Base-by-base conservation (phyloP, 2,329 filamentous ascomycete genomes). In the Claviceps purpurea region DNA sequence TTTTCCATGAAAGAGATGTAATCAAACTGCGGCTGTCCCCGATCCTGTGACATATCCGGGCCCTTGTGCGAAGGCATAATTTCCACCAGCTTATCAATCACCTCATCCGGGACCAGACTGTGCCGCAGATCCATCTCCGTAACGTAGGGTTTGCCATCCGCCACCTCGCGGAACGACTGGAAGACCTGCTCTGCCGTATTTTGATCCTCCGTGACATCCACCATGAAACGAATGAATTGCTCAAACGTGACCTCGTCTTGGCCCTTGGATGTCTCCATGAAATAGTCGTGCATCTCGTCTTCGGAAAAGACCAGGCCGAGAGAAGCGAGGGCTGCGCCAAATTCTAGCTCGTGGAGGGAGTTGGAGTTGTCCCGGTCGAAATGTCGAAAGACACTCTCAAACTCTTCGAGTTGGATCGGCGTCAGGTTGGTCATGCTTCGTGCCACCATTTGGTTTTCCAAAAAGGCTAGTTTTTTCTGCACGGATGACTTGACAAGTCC, bases 171-270 rank as follows among this genome's bases (percentile, higher is more conserved):
- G 79, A 98, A 98, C 57, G 87, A 94, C 71, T 98, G 91, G 73
- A 93, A 97, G 5, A 98, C 93, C 68, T 98, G 93, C 69, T 97
- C 93, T 13, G 93, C 93, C 4, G 90, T 96, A 67, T 98, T 96
- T 71, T 98, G 93, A 65, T 98, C 93, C 70, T 98, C 93, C 13
- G 93, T 98, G 49, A 96, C 93, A 60, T 95, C 89, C 47, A 98
- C 93, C 93, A 98, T 98, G 76, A 98, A 98, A 41, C 88, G 84
- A 66, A 98, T 98, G 65, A 98, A 98, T 69, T 97, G 91, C 72
- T 98, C 93, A 64, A 98, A 98, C 4, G 87, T 93, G 50, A 98
- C 93, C 58, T 85, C 80, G 67, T 84, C 85, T 58, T 74, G 79
- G 39, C 82, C 89, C 40, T 79, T 81, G 56, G 87, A 90, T n/a